Base-by-base conservation (phyloP, 176 grass and related monocot species). In the Themeda triandra region DNA sequence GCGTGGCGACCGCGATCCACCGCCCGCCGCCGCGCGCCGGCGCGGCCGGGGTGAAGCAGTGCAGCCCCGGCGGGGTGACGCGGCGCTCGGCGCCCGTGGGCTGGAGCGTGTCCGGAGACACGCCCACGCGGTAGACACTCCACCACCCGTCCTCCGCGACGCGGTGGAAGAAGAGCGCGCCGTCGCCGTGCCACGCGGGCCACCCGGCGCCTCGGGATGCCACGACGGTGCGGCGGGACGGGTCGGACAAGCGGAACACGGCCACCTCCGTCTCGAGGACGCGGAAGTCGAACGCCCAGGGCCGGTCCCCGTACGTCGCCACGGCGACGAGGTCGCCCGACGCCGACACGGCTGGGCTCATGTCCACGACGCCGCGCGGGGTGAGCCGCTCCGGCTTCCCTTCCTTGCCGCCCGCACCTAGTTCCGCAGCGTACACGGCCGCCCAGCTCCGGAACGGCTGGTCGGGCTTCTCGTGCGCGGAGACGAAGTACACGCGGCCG, bases 101-200 rank as follows among this genome's bases (percentile, higher is more conserved):
- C 35, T 87, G 40, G 56, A 91, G 89, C 1, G 89, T 87, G 36
- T 89, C 86, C 60, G 77, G 69, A 25, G 89, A 83, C 4, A 98
- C 15, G 74, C 90, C 89, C 18, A 82, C 79, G 4, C 83, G 82
- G 92, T 84, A 98, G 21, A 95, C 74, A 81, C 95, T 98, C 95
- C 95, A 98, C 95, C 95, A 98, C 4, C 95, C 95, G 82, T 98
- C 95, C 1, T 95, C 91, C 0, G 91, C 92, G 67, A 88, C 92
- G 49, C 89, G 80, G 85, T 98, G 95, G 83, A 95, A 98, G 80
- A 95, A 93, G 82, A 93, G 33, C 4, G 88, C 74, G 36, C 45
- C 46, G 6, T 95, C 92, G 23, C 91, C 91, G 36, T 87, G 87
- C 95, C 95, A 98, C 4, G 91, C 13, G 18, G 95, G 95, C 95